Evolutionary conservation across 108 stramenopile genomes (phyloP).

Genomic region (Nitzschia sp.): DNA sequence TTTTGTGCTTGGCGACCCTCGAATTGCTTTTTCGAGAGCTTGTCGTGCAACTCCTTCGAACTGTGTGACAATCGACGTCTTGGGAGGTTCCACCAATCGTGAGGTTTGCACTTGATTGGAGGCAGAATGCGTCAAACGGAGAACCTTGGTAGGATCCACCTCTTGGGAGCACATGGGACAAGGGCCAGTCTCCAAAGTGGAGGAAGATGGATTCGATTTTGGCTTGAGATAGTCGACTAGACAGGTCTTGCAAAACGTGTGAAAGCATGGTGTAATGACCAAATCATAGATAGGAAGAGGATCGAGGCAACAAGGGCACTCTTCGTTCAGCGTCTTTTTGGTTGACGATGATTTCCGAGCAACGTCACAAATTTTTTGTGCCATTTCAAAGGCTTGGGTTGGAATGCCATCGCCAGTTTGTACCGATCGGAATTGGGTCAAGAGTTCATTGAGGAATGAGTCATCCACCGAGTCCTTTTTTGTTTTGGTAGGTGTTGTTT

Average conservation of each 20-base stretch:
- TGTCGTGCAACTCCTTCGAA: constrained; percentile 54
- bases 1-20: constrained; percentile 70
- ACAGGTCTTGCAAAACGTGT: constrained; percentile 75
- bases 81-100: constrained; percentile 30
- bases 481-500: background rate
- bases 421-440: constrained; percentile 49
- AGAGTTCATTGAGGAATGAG: constrained; percentile 47
- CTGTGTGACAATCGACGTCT: constrained; percentile 1
- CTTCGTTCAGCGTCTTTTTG: constrained; percentile 47
- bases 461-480: constrained; percentile 28
- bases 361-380: constrained; percentile 50
- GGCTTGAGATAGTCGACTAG: constrained; percentile 35
- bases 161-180: constrained; percentile 69
- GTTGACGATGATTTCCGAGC: constrained; percentile 44
- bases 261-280: constrained; percentile 80
- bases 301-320: constrained; percentile 83
- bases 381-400: constrained; percentile 48
- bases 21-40: constrained; percentile 57
- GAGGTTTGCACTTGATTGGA: constrained; percentile 39
- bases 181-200: constrained; percentile 29
- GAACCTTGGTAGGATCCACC: constrained; percentile 52
- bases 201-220: background rate
- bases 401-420: constrained; percentile 2
- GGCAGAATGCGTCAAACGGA: constrained; percentile 54
- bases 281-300: constrained; percentile 56